Conservation (phyloP, 441 rosid genomes). For the Bocquillonia castaneifolia region DNA sequence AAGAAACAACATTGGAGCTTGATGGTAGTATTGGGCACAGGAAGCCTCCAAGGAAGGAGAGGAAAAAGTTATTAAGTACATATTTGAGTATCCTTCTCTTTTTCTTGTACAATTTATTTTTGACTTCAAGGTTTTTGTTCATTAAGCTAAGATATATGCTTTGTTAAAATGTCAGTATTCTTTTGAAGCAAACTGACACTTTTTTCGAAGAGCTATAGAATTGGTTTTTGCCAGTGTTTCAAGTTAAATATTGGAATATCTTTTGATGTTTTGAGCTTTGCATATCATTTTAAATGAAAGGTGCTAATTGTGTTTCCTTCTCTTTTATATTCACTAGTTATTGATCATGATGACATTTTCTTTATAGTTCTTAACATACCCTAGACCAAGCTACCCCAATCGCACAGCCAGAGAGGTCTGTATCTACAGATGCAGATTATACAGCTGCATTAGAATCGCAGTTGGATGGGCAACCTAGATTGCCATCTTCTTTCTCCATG, state of each 20-base stretch:
- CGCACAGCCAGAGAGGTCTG: constrained; percentile 32
- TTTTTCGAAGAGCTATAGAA: background rate
- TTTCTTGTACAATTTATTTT: background rate
- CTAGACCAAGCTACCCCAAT: constrained; percentile 38
- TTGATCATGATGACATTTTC: constrained; percentile 12
- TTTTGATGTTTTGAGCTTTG: constrained; percentile 10
- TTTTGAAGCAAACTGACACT: background rate
- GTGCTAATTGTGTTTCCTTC: constrained; percentile 9
- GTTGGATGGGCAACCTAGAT: constrained; percentile 24
- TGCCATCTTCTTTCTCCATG: constrained; percentile 27
- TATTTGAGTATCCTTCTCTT: constrained; percentile 43
- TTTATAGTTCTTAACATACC: constrained; percentile 38
- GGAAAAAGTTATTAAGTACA: constrained; percentile 41
- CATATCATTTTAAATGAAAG: background rate
- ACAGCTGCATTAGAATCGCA: constrained; percentile 25
- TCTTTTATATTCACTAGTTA: background rate
- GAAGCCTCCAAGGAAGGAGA: constrained; percentile 57
- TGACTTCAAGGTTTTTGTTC: constrained; percentile 9
- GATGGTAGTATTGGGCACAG: constrained; percentile 32
- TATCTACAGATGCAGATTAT: constrained; percentile 31
- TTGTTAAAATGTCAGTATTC: background rate
- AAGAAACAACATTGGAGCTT: constrained; percentile 30
- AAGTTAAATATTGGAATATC: background rate
- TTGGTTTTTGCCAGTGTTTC: background rate
- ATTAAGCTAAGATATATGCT: background rate